Evolutionary conservation across 495 filamentous ascomycete genomes (phyloP).

Genomic region (Annulohypoxylon maeteangense): DNA sequence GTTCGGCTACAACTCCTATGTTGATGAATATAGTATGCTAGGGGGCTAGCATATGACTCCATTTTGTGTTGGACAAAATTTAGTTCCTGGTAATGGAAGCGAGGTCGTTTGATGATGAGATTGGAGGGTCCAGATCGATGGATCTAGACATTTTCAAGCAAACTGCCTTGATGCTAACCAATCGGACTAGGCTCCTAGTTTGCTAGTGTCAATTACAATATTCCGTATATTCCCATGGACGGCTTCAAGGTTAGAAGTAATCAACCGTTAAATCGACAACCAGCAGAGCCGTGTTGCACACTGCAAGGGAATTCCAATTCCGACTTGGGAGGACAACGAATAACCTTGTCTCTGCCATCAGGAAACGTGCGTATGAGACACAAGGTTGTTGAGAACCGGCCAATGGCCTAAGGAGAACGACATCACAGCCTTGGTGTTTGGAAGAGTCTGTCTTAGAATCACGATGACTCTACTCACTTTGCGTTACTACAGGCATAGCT

Average conservation of each 20-base stretch:
- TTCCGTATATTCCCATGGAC: neutral
- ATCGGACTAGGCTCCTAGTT: slow-evolving; percentile 10
- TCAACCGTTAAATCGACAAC: slow-evolving; percentile 28
- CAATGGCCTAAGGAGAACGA: slow-evolving; percentile 22
- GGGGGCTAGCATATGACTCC: slow-evolving; percentile 7
- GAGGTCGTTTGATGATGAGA: slow-evolving; percentile 18
- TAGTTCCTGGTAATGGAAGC: slow-evolving; percentile 18
- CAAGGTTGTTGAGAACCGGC: slow-evolving; percentile 5
- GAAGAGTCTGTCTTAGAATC: slow-evolving; percentile 33
- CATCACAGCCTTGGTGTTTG: slow-evolving; percentile 1
- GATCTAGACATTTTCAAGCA: slow-evolving; percentile 7
- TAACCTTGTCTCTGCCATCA: slow-evolving; percentile 29
- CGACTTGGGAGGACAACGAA: slow-evolving; percentile 13
- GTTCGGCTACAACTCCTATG: slow-evolving; percentile 17
- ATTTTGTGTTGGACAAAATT: slow-evolving; percentile 39
- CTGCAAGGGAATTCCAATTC: slow-evolving; percentile 4
- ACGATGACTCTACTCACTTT: slow-evolving; percentile 24
- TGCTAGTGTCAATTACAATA: slow-evolving; percentile 10
- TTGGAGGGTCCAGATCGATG: neutral
- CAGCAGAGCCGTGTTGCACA: slow-evolving; percentile 18
- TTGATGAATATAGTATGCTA: neutral
- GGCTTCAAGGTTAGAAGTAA: slow-evolving; percentile 10
- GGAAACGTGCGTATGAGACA: slow-evolving; percentile 37
- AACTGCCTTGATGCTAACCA: neutral
- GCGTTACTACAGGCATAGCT: slow-evolving; percentile 16